These are phyloP conservation scores for Arthroderma sp. DNA, from an alignment of 2,329 filamentous ascomycete genomes.

Conservation along the genomic window DNA sequence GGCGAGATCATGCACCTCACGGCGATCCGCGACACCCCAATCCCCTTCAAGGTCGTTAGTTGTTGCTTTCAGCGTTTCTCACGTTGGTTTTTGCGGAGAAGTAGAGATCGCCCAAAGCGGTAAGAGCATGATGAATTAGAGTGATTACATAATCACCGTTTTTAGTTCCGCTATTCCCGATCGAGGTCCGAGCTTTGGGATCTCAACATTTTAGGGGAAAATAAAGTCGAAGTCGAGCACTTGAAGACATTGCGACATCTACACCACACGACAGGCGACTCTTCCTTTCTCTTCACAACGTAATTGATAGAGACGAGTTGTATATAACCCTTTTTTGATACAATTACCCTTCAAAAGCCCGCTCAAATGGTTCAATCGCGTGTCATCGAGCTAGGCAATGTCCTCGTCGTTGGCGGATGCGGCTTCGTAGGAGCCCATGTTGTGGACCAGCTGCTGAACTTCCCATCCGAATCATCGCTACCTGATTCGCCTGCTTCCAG, in stretches of 20 bases:
- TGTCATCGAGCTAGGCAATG: constrained; percentile 47
- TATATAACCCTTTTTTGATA: background rate
- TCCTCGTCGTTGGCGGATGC: constrained; percentile 71
- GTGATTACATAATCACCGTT: background rate
- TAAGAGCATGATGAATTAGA: background rate
- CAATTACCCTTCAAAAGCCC: background rate
- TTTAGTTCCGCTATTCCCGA: background rate
- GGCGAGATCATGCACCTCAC: too few relatives aligned
- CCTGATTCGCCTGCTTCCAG: constrained; percentile 1
- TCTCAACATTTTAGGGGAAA: background rate
- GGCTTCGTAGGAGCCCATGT: constrained; percentile 77
- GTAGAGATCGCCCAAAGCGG: background rate
- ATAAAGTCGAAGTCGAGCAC: background rate
- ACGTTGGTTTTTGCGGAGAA: background rate
- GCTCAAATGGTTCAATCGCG: constrained; percentile 2
- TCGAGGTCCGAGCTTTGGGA: background rate
- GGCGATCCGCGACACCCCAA: too few relatives aligned
- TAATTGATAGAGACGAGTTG: background rate
- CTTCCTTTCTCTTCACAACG: background rate
- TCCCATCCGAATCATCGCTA: constrained; percentile 35
- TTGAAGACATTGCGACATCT: background rate
- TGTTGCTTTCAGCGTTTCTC: too few relatives aligned
- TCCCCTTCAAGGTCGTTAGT: too few relatives aligned
- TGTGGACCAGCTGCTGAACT: constrained; percentile 57
- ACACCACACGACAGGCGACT: background rate